Evolutionary conservation across 306 rosid genomes (phyloP).

Genomic region (Argentina anserina): DNA sequence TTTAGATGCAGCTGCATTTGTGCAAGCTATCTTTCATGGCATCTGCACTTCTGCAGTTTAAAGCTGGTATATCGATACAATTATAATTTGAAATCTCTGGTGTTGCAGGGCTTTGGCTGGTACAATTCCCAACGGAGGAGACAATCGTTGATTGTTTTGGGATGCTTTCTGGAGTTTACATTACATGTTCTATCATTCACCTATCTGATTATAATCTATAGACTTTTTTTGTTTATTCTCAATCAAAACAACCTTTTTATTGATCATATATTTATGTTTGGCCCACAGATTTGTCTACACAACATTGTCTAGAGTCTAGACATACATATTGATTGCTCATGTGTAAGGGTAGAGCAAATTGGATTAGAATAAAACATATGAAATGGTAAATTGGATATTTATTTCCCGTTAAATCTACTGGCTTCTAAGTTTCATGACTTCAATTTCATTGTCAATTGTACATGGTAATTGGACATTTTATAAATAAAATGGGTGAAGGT

Average conservation of each 20-base stretch:
- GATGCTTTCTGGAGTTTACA: conserved; percentile 27
- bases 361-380: conserved; percentile 32
- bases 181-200: conserved; percentile 31
- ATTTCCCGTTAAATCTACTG: not conserved
- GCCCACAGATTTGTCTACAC: conserved; percentile 20
- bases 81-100: conserved; percentile 17
- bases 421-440: not conserved
- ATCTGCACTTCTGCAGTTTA: not conserved
- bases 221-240: conserved; percentile 19
- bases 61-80: not conserved
- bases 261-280: conserved; percentile 10
- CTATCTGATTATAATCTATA: conserved; percentile 20
- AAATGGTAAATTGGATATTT: not conserved
- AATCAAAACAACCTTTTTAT: conserved; percentile 23
- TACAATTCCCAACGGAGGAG: conserved; percentile 45
- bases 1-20: not conserved
- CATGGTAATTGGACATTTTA: not conserved
- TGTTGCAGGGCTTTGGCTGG: conserved; percentile 56
- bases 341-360: conserved; percentile 31
- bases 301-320: conserved; percentile 18
- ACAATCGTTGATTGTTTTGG: conserved; percentile 42
- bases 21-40: not conserved
- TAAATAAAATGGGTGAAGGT: not conserved
- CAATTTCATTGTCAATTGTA: not conserved
- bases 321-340: conserved; percentile 17